Evolutionary conservation across 306 rosid species (phyloP).

Genomic region (Rosa chinensis): DNA sequence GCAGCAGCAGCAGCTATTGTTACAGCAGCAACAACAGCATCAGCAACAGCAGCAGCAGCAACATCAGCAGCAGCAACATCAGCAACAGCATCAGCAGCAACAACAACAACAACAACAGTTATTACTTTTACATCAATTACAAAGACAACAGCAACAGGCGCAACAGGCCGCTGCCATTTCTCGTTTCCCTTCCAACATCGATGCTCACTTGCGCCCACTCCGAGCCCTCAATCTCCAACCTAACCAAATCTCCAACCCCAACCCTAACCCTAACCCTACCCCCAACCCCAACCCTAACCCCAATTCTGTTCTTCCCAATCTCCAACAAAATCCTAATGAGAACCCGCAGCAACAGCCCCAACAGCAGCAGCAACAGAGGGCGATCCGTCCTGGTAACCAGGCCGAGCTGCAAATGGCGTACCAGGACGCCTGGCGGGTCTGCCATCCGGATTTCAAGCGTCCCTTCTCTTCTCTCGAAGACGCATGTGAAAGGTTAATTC

Average conservation of each 20-base stretch:
- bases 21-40: constrained; percentile 33
- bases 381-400: constrained; percentile 70
- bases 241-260: constrained; percentile 36
- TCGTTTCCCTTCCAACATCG: constrained; percentile 91
- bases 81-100: neutral
- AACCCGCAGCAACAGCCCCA: constrained; percentile 31
- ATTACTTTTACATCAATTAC: constrained; percentile 59
- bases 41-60: constrained; percentile 42
- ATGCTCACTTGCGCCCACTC: constrained; percentile 85
- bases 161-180: constrained; percentile 73
- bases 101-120: constrained; percentile 49
- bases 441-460: constrained; percentile 90
- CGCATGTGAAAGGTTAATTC: constrained; percentile 78
- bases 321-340: constrained; percentile 50
- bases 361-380: constrained; percentile 53
- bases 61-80: constrained; percentile 28
- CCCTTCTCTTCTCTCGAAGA: constrained; percentile 89
- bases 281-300: constrained; percentile 40
- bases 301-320: constrained; percentile 34
- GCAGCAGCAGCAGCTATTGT: constrained; percentile 50
- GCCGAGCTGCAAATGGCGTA: constrained; percentile 92
- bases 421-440: constrained; percentile 95
- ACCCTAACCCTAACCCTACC: constrained; percentile 43
- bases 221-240: constrained; percentile 57
- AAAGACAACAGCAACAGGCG: constrained; percentile 52